These are phyloP conservation scores for Penicillium crystallinum DNA, from an alignment of 495 filamentous ascomycete genomes.

Conservation along the genomic window DNA sequence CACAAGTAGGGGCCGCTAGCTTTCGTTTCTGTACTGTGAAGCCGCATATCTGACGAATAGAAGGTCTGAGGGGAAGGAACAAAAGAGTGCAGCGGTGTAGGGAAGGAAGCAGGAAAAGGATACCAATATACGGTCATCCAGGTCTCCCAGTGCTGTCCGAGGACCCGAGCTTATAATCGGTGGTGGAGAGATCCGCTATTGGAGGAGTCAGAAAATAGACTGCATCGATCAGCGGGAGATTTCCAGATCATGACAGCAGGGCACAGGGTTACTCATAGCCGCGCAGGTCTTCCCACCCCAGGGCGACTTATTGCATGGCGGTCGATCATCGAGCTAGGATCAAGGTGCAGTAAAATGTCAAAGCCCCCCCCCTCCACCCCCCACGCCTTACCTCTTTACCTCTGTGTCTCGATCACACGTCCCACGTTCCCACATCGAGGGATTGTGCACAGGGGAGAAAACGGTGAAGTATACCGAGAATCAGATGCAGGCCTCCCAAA, in stretches of 20 bases:
- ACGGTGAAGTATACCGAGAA: conserved; percentile 29
- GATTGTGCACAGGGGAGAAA: conserved; percentile 11
- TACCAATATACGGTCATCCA: conserved; percentile 28
- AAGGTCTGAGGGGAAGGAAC: conserved; percentile 7
- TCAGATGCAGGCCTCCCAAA: conserved; percentile 9
- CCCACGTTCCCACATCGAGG: conserved; percentile 20
- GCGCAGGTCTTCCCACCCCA: conserved; percentile 37
- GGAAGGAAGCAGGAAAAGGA: conserved; percentile 3
- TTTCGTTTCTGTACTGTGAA: conserved; percentile 17
- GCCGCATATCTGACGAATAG: conserved; percentile 34
- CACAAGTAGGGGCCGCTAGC: conserved; percentile 22
- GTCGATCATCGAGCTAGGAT: conserved; percentile 42
- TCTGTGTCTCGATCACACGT: conserved; percentile 14
- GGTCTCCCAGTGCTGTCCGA: conserved; percentile 17
- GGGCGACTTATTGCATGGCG: conserved; percentile 42
- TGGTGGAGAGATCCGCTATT: conserved; percentile 31
- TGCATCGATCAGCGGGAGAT: conserved; percentile 38
- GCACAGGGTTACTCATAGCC: conserved; percentile 42
- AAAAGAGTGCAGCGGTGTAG: conserved; percentile 16
- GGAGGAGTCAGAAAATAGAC: conserved; percentile 45
- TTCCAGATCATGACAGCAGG: conserved; percentile 43
- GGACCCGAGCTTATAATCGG: conserved; percentile 40
- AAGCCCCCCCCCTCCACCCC: conserved; percentile 18
- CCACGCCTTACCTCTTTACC: conserved; percentile 20
- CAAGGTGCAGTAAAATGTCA: conserved; percentile 26